phyloP scores from a whole-genome alignment of 192 early-diverging fungal species.

The Geranomyces michiganensis region DNA sequence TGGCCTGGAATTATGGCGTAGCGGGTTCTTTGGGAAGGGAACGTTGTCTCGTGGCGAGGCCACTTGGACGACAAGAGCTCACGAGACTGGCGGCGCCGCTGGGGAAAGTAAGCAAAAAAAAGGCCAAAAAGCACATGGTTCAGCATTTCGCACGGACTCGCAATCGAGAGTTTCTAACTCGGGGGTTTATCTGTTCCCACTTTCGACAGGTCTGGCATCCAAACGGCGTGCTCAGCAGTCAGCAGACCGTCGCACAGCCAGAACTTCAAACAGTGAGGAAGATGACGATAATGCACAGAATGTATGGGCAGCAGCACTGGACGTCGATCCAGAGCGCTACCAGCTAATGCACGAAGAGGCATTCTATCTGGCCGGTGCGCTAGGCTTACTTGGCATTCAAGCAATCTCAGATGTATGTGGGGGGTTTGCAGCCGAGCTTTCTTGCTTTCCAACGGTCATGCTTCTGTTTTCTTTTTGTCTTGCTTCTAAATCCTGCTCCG shows the following conservation, averaged over 20 bases:
- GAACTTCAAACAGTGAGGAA: not conserved
- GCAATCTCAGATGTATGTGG: conserved; percentile 12
- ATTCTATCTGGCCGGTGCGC: conserved; percentile 67
- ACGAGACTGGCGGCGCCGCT: conserved; percentile 9
- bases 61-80: conserved; percentile 64
- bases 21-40: conserved; percentile 78
- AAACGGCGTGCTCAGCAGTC: conserved; percentile 4
- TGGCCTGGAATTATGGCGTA: conserved; percentile 53
- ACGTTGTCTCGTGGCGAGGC: conserved; percentile 77
- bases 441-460: no score
- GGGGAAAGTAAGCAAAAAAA: conserved; percentile 19
- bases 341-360: conserved; percentile 75
- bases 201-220: conserved; percentile 16
- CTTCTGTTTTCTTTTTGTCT: no score
- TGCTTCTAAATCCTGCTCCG: no score
- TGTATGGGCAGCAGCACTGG: not conserved
- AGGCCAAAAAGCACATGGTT: no score
- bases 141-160: no score
- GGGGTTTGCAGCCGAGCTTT: not conserved
- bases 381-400: conserved; percentile 58
- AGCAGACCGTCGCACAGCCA: not conserved
- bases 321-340: conserved; percentile 57
- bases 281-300: not conserved
- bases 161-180: not conserved
- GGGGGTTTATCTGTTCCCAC: not conserved